Conservation (phyloP, 2,329 filamentous ascomycete species). For the Microthyrium microscopicum region DNA sequence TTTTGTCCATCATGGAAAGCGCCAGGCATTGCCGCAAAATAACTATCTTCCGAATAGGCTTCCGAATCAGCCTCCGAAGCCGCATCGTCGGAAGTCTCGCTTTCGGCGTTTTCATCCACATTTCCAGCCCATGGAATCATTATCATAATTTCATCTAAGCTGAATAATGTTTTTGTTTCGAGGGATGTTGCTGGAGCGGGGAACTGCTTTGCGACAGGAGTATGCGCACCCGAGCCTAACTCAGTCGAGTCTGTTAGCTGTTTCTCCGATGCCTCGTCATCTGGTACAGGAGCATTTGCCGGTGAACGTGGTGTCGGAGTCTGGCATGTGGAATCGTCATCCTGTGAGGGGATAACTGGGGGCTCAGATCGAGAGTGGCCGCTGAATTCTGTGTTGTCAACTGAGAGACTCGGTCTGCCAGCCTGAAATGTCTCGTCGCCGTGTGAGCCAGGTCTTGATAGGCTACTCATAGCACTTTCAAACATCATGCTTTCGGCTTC, state of each 20-base stretch:
- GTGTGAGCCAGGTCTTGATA: conserved; percentile 5
- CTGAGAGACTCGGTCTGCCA: too few species aligned
- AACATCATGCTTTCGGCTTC: conserved; percentile 82
- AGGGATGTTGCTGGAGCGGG: not conserved
- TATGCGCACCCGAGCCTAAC: too few species aligned
- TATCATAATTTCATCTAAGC: conserved; percentile 5
- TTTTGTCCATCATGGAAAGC: too few species aligned
- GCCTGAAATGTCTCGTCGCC: not conserved
- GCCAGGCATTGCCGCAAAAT: conserved; percentile 6
- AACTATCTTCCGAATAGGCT: not conserved
- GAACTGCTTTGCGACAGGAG: too few species aligned
- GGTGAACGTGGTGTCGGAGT: not conserved
- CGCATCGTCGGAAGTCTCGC: not conserved
- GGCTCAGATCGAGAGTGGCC: too few species aligned
- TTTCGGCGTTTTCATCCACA: not conserved
- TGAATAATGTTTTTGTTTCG: conserved; percentile 3
- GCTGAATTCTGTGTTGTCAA: too few species aligned
- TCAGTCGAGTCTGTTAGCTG: too few species aligned
- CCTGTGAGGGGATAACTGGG: too few species aligned
- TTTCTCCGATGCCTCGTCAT: too few species aligned
- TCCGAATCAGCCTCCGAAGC: not conserved
- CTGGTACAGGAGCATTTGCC: not conserved
- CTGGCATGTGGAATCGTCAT: too few species aligned
- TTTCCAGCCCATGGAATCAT: conserved; percentile 6
- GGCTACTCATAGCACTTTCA: conserved; percentile 46